Conservation (phyloP, 2,329 filamentous ascomycete genomes). For the Daldinia sp. region DNA sequence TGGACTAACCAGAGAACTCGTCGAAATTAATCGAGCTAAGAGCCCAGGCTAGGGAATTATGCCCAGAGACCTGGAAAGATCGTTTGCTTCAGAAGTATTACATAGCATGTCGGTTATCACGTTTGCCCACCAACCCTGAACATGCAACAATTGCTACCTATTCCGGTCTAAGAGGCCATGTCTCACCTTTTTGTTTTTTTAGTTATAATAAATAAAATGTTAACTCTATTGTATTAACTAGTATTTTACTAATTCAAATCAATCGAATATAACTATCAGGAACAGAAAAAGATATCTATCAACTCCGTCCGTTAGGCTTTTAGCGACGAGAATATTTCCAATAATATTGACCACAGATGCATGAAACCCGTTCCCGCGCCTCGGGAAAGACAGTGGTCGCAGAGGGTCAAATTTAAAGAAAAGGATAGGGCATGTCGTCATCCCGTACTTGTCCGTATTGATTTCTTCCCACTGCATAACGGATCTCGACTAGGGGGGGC, state of each 20-base stretch:
- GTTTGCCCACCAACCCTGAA: conserved; percentile 18
- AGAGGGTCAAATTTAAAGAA: conserved; percentile 11
- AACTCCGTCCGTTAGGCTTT: no score
- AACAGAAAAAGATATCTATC: conserved; percentile 1
- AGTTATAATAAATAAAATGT: conserved; percentile 3
- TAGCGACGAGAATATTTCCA: neutral
- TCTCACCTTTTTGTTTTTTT: conserved; percentile 27
- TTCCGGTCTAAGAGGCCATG: conserved; percentile 5
- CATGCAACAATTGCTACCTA: conserved; percentile 17
- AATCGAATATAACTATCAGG: neutral
- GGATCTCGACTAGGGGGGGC: conserved; percentile 30
- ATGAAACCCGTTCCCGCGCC: neutral
- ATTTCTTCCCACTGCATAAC: conserved; percentile 23
- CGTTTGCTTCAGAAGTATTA: conserved; percentile 28
- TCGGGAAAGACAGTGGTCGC: neutral
- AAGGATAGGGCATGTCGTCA: conserved; percentile 25
- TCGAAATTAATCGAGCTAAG: conserved; percentile 3
- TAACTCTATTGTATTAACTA: no score
- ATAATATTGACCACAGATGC: neutral
- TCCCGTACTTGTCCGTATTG: conserved; percentile 26
- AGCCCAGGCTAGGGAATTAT: conserved; percentile 3
- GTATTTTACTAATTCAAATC: no score
- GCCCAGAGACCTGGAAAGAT: conserved; percentile 9
- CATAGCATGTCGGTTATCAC: conserved; percentile 7
- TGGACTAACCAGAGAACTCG: neutral